phyloP scores from a whole-genome alignment of 1,139 yeast genomes.

The Debaryomyces psychrophilus region DNA sequence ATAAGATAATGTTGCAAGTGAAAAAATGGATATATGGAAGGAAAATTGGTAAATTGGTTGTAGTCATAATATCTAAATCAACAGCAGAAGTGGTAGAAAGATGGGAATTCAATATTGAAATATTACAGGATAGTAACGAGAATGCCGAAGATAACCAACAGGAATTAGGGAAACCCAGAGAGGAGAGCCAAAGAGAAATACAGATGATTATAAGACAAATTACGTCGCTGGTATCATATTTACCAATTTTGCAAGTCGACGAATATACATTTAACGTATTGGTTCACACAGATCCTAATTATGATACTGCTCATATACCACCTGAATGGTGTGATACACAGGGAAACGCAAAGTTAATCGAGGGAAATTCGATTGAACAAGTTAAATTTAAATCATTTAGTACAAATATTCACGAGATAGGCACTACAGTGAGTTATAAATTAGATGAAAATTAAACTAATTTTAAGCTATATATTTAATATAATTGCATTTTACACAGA shows the following conservation, averaged over 20 bases:
- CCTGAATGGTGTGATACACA: constrained; percentile 82
- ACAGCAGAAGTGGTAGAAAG: constrained; percentile 74
- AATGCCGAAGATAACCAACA: constrained; percentile 16
- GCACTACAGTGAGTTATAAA: constrained; percentile 76
- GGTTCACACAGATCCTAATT: constrained; percentile 78
- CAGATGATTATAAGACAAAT: constrained; percentile 87
- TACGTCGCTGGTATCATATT: constrained; percentile 82
- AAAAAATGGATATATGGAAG: constrained; percentile 82
- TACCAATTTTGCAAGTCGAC: constrained; percentile 71
- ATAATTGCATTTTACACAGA: constrained; percentile 1
- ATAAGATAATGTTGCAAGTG: constrained; percentile 70
- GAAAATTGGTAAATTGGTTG: constrained; percentile 66
- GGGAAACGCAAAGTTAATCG: constrained; percentile 58
- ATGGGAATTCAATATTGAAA: constrained; percentile 80
- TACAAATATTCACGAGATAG: constrained; percentile 72
- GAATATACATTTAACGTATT: constrained; percentile 83
- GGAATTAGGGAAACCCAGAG: constrained; percentile 37
- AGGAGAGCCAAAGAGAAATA: constrained; percentile 69
- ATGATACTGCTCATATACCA: constrained; percentile 58
- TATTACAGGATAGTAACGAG: constrained; percentile 24
- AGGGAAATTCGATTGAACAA: constrained; percentile 58
- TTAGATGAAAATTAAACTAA: constrained; percentile 19
- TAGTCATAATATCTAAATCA: constrained; percentile 71
- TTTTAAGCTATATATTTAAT: background rate
- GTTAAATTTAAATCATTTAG: constrained; percentile 73